These are phyloP conservation scores for Blepharisma japonicum DNA, from an alignment of 73 alveolate genomes.

Conservation along the genomic window DNA sequence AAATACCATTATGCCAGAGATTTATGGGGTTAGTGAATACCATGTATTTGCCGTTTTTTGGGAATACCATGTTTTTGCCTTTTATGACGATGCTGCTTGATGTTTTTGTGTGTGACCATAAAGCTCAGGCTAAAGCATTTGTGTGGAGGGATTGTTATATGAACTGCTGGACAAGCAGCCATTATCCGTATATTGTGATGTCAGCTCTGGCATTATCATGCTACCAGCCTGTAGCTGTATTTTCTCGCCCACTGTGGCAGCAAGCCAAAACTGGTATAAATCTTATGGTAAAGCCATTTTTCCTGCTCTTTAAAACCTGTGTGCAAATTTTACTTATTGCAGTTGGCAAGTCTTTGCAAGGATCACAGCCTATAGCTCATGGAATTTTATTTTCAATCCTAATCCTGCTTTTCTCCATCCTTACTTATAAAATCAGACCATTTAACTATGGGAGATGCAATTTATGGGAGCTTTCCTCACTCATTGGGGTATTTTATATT, in stretches of 20 bases:
- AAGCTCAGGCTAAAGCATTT: slow-evolving; percentile 22
- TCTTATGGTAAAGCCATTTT: slow-evolving; percentile 5
- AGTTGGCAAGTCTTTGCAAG: slow-evolving; percentile 15
- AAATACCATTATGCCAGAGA: neutral
- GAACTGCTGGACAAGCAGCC: slow-evolving; percentile 28
- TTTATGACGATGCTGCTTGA: slow-evolving; percentile 12
- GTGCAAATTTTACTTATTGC: slow-evolving; percentile 30
- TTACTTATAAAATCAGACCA: slow-evolving; percentile 22
- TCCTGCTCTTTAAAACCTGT: slow-evolving; percentile 27
- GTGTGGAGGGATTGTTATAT: slow-evolving; percentile 29
- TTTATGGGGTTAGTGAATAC: neutral
- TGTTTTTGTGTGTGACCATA: slow-evolving; percentile 30
- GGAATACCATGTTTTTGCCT: slow-evolving; percentile 30
- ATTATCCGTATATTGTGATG: slow-evolving; percentile 8
- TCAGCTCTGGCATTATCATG: slow-evolving; percentile 6
- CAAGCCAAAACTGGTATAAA: slow-evolving; percentile 24
- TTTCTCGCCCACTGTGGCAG: slow-evolving; percentile 30
- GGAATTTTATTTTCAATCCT: slow-evolving; percentile 24
- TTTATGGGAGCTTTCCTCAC: slow-evolving; percentile 21
- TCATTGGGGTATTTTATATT: slow-evolving; percentile 2
- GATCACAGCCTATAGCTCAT: slow-evolving; percentile 23
- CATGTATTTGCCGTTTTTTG: slow-evolving; percentile 19
- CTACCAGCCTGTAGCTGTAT: slow-evolving; percentile 29
- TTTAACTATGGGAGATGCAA: slow-evolving; percentile 30
- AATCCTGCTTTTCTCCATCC: neutral